phyloP scores from a whole-genome alignment of 805 yeast species.

The Candida sithepensis region DNA sequence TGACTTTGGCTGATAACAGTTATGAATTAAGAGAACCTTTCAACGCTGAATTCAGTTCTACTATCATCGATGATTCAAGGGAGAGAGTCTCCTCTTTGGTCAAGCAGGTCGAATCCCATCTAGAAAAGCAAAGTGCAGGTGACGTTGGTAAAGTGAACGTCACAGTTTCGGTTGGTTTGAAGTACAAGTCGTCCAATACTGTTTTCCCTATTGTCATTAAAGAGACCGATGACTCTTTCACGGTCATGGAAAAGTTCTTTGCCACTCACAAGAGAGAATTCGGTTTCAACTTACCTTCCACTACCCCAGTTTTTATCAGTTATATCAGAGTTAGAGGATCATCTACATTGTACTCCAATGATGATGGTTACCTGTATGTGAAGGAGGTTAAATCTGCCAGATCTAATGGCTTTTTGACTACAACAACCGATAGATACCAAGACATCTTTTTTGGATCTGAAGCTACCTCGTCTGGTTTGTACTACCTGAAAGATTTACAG shows the following conservation, averaged over 20 bases:
- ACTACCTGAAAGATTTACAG: conserved; percentile 26
- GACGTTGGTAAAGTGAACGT: conserved; percentile 69
- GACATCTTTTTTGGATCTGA: conserved; percentile 23
- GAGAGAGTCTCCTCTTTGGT: conserved; percentile 34
- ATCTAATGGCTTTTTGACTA: not conserved
- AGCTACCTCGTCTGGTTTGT: conserved; percentile 28
- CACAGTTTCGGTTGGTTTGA: conserved; percentile 43
- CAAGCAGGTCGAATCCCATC: conserved; percentile 38
- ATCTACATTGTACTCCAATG: conserved; percentile 2
- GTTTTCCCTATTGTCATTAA: conserved; percentile 33
- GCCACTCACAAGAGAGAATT: conserved; percentile 63
- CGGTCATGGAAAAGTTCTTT: conserved; percentile 43
- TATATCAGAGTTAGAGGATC: conserved; percentile 4
- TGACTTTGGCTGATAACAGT: conserved; percentile 36
- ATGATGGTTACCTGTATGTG: conserved; percentile 2
- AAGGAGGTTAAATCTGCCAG: conserved; percentile 1
- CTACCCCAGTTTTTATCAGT: conserved; percentile 2
- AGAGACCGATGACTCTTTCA: conserved; percentile 26
- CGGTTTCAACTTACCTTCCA: conserved; percentile 48
- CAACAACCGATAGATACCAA: conserved; percentile 17
- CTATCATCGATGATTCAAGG: conserved; percentile 18
- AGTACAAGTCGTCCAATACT: conserved; percentile 39
- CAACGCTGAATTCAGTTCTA: conserved; percentile 11
- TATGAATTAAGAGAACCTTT: conserved; percentile 3
- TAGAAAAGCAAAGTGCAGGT: conserved; percentile 38